Evolutionary conservation across 2,329 filamentous ascomycete genomes (phyloP), one percentile per base, ranked within the genome.

Genomic region (Parastagonospora nodorum): DNA sequence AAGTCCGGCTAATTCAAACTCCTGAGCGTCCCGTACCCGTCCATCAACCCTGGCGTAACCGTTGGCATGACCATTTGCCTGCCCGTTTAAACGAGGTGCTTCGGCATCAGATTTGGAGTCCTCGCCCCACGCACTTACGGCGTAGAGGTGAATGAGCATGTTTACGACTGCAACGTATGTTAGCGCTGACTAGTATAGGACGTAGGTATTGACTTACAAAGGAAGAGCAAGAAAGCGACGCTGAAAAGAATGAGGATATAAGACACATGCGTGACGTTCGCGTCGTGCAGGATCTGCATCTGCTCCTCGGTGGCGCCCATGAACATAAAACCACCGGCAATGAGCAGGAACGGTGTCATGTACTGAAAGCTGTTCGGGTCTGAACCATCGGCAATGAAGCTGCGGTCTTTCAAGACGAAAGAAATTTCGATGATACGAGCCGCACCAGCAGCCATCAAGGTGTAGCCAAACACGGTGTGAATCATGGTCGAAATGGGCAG

Each of bases 241-340:
- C 90, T 96, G 80, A 89, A 97, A 8, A 97, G 78, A 45, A 97
- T 92, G 24, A 99, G 82, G 35, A 97, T 85, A 73, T 97, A 99
- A 5, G 92, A 88, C 36, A 97, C 90, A 67, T 95, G 91, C 24
- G 92, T 92, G 65, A 97, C 86, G 51, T 86, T 82, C 0, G 89
- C 88, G 33, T 84, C 79, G 35, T 84, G 82, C 5, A 97, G 80
- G 1, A 97, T 79, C 16, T 80, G 68, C 90, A 97, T 96, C 75
- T 97, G 94, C 76, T 99, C 92, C 72, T 97, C 94, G 0, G 92
- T 97, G 12, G 94, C 93, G 29, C 91, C 89, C 92, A 97, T 96
- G 78, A 99, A 99, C 35, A 99, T 82, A 77, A 97, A 96, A 1
- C 94, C 94, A 3, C 92, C 89, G 5, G 92, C 92, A 67, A 90